These are phyloP conservation scores for Limtongozyma cylindracea DNA, from an alignment of 805 yeast genomes.

Conservation along the genomic window DNA sequence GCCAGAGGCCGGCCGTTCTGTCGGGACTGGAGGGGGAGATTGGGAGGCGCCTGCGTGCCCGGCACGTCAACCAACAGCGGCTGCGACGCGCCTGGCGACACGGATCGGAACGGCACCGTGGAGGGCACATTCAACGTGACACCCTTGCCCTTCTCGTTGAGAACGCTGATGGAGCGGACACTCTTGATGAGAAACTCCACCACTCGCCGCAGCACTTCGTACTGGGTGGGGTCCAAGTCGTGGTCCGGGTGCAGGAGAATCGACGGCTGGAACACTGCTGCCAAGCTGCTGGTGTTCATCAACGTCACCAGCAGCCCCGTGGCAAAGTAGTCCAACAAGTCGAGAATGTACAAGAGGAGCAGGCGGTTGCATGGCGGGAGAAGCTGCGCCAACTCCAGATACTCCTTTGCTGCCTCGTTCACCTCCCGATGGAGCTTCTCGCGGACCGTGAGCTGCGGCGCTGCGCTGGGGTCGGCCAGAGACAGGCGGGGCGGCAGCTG, in stretches of 20 bases:
- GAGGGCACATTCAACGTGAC: no score
- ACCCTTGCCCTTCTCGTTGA: no score
- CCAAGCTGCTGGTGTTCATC: slow-evolving; percentile 83
- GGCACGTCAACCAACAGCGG: no score
- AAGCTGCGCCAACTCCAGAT: slow-evolving; percentile 37
- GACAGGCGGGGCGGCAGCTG: no score
- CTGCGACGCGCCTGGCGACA: no score
- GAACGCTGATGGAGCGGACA: no score
- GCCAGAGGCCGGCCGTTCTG: no score
- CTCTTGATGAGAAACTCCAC: slow-evolving; percentile 74
- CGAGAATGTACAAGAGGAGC: slow-evolving; percentile 64
- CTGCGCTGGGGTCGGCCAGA: no score
- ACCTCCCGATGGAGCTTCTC: slow-evolving; percentile 39
- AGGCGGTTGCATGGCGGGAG: slow-evolving; percentile 67
- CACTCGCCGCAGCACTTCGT: slow-evolving; percentile 64
- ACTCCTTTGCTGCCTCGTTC: slow-evolving; percentile 41
- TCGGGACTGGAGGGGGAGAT: no score
- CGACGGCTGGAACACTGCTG: slow-evolving; percentile 96
- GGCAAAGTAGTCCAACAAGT: slow-evolving; percentile 66
- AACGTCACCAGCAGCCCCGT: slow-evolving; percentile 52
- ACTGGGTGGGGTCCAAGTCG: slow-evolving; percentile 81
- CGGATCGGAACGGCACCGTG: no score
- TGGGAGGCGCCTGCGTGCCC: no score
- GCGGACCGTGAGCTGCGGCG: slow-evolving; percentile 17
- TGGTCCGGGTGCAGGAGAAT: slow-evolving; percentile 79